Base-by-base conservation (phyloP, 805 yeast species). In the Kurtzmaniella cleridarum region DNA sequence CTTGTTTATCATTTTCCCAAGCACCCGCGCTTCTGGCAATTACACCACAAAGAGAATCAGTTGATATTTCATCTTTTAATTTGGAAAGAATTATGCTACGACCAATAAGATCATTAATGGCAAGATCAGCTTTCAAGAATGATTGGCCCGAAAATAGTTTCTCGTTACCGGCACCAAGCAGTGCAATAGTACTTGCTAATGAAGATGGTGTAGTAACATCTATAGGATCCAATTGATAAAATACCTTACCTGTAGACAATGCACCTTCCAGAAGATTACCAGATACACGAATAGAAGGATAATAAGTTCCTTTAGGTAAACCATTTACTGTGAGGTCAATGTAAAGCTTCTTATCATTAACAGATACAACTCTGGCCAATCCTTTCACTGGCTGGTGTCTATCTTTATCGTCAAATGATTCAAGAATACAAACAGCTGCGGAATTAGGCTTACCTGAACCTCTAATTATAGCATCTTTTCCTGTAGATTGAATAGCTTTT, bases 11-110 rank as follows among this genome's bases (percentile, higher is more conserved):
- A 62, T 93, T 93, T 56, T 91, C 95, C 97, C 98, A 93, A 18
- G 80, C 85, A 12, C 98, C 98, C 1, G 98, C 98, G 51, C 95
- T 84, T 53, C 98, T 75, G 1, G 98, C 98, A 55, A 93, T 78
- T 17, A 91, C 95, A 24, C 98, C 98, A 36, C 81, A 81, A 8
- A 85, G 62, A 2, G 76, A 68, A 32, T 69, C 69, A 5, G 61
- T 41, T 12, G 69, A 55, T 13, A 73, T 68, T 31, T 64, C 55
- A 29, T 64, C 71, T 23, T 61, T 50, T 18, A 59, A 47, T 8
- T 49, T 51, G 5, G 79, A 72, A 40, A 79, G 70, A 5, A 76
- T 71, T 26, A 79, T 57, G 12, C 81, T 74, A 49, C 95, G 69
- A 15, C 95, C 96, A 45, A 87, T 83, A 34, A 86, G 59, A 31